Evolutionary conservation across 2,329 filamentous ascomycete species (phyloP), one percentile per base, ranked within the genome.

Genomic region (Verticillium alfalfae): DNA sequence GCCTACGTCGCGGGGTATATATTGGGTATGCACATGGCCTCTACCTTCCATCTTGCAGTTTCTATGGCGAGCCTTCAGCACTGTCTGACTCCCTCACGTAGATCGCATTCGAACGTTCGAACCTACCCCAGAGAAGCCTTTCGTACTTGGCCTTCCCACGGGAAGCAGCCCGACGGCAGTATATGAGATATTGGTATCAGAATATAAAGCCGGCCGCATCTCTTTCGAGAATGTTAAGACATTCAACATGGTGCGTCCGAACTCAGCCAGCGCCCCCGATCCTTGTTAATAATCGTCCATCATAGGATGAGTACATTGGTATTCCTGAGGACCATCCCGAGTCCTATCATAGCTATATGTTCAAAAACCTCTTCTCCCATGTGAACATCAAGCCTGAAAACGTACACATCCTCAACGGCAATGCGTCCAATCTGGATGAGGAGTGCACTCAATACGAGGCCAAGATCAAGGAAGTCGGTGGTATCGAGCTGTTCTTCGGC

Each of bases 331-430:
- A 90, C 67, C 90, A 93, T 73, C 88, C 89, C 4, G 87, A 92
- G 72, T 89, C 86, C 71, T 93, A 93, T 75, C 89, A 92, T 78
- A 88, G 85, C 69, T 93, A 92, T 79, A 93, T 93, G 90, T 92
- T 90, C 81, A 87, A 86, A 75, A 83, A 92, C 75, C 90, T 93
- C 77, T 93, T 93, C 78, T 87, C 86, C 54, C 89, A 81, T 65
- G 84, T 92, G 67, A 87, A 93, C 71, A 85, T 93, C 64, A 81
- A 84, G 60, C 89, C 89, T 1, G 79, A 81, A 64, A 91, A 81
- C 64, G 86, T 92, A 66, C 86, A 93, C 71, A 89, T 93, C 69
- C 81, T 92, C 18, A 83, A 92, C 70, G 89, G 89, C 67, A 91
- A 91, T 68, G 89, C 89, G 0, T 75, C 82, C 3, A 85, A 92